phyloP scores from a whole-genome alignment of 2,329 filamentous ascomycete genomes.

The Ophiostoma piceae region DNA sequence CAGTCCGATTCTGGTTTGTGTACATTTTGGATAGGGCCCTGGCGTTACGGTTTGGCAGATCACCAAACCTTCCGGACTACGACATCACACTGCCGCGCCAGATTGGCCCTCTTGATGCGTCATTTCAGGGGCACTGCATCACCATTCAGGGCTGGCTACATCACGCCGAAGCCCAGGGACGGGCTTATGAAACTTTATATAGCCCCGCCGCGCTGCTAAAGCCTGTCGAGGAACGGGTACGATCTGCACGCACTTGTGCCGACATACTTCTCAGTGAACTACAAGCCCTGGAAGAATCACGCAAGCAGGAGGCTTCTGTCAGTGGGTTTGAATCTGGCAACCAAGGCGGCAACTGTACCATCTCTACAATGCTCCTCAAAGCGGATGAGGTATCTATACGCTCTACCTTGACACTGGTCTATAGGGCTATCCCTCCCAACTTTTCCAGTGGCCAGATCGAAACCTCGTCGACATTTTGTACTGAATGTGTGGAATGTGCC shows the following conservation, averaged over 20 bases:
- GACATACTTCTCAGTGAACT: neutral
- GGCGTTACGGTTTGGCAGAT: neutral
- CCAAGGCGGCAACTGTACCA: neutral
- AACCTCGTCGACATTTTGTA: neutral
- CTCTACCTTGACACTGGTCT: neutral
- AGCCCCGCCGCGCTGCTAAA: neutral
- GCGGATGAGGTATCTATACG: slow-evolving; percentile 6
- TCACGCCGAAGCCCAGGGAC: slow-evolving; percentile 4
- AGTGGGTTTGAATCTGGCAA: neutral
- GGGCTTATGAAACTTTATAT: neutral
- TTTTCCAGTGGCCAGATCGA: neutral
- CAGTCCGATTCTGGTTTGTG: slow-evolving; percentile 12
- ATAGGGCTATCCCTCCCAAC: neutral
- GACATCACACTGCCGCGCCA: neutral
- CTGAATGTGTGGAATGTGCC: neutral
- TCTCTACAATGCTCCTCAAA: neutral
- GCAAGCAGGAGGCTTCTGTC: neutral
- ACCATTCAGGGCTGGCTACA: neutral
- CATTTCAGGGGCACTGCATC: neutral
- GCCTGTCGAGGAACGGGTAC: neutral
- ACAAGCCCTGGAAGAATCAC: neutral
- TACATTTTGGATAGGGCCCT: neutral
- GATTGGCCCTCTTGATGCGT: neutral
- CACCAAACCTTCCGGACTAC: neutral
- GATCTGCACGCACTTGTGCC: neutral